Evolutionary conservation across 139 green algal species (phyloP).

Genomic region (Haematococcus sp.): DNA sequence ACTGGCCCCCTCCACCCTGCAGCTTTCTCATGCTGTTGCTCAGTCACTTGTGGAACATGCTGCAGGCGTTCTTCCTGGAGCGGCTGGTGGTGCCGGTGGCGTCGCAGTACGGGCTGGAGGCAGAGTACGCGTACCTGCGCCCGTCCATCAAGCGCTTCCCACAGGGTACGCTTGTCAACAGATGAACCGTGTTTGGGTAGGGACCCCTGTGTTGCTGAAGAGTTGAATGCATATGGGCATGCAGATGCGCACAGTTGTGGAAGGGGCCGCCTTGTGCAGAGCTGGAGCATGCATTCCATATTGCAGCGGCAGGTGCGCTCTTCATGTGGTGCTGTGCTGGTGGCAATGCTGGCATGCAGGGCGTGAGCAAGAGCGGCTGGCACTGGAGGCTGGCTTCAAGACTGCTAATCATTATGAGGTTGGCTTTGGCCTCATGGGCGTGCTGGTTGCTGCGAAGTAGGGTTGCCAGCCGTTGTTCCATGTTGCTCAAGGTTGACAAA

Average conservation of each 20-base stretch:
- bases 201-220: not conserved
- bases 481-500: no score
- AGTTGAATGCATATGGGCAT: not conserved
- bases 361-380: constrained; percentile 68
- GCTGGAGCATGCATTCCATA: not conserved
- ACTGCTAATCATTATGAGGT: constrained; percentile 79
- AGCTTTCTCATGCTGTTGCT: not conserved
- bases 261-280: not conserved
- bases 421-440: constrained; percentile 87
- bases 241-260: not conserved
- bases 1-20: not conserved
- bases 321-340: not conserved
- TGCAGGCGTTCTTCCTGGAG: constrained; percentile 73
- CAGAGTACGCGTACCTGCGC: constrained; percentile 91
- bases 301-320: not conserved
- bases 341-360: constrained; percentile 25
- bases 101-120: constrained; percentile 58
- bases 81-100: constrained; percentile 88
- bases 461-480: no score
- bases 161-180: constrained; percentile 39
- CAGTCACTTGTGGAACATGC: no score
- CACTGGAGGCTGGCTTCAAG: constrained; percentile 70
- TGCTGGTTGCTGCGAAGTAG: constrained; percentile 48
- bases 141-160: constrained; percentile 91
- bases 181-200: not conserved